Conservation (phyloP, 73 alveolate species). For the Tetrahymena malaccensis region DNA sequence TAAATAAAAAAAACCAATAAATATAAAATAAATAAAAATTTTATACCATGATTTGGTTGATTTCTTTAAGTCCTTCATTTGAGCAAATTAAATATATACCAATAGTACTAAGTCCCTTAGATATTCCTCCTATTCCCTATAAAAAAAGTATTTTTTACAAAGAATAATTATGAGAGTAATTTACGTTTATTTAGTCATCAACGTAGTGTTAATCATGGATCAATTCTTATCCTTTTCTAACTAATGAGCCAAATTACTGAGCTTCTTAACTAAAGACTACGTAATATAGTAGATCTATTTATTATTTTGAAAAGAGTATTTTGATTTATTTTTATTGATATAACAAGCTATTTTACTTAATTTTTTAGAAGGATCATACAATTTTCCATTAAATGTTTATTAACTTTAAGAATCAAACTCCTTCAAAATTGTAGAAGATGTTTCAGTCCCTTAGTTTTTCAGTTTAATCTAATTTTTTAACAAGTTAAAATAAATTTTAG, state of each 20-base stretch:
- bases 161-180: background rate
- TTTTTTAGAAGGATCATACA: background rate
- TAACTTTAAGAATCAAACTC: background rate
- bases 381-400: background rate
- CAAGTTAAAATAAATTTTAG: background rate
- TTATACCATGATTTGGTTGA: background rate
- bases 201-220: background rate
- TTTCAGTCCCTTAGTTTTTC: background rate
- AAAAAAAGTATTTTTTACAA: background rate
- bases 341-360: background rate
- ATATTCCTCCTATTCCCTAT: background rate
- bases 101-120: background rate
- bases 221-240: background rate
- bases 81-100: background rate
- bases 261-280: background rate
- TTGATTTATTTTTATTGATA: background rate
- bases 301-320: background rate
- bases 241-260: background rate
- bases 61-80: background rate
- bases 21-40: background rate
- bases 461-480: background rate
- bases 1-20: too few species aligned
- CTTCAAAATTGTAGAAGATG: background rate
- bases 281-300: background rate
- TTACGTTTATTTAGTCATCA: background rate